A percentile compares a stretch with the other conserved stretches of the same genome.
Evolutionary conservation across 768 basidiomycete genomes (phyloP).

Genomic region (Termitomyces sp.): DNA sequence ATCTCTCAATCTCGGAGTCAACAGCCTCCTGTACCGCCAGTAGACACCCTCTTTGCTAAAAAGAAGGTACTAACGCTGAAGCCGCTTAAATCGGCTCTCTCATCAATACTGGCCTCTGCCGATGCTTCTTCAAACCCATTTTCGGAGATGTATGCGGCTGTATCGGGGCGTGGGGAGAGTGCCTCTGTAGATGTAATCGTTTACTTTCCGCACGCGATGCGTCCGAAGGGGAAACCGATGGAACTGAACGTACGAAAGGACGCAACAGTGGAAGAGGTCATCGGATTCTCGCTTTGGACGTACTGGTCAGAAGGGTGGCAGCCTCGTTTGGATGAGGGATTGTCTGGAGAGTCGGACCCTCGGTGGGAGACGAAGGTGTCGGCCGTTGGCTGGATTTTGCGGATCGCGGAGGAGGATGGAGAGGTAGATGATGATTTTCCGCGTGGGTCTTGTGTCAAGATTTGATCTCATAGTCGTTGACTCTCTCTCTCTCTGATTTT

Average conservation of each 20-base stretch:
- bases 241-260: slow-evolving; percentile 77
- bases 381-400: slow-evolving; percentile 85
- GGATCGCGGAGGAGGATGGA: slow-evolving; percentile 94
- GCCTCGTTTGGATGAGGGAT: slow-evolving; percentile 68
- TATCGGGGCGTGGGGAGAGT: slow-evolving; percentile 69
- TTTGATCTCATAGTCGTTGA: slow-evolving; percentile 1
- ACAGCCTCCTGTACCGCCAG: slow-evolving; percentile 11
- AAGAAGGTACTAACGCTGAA: slow-evolving; percentile 38
- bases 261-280: slow-evolving; percentile 91
- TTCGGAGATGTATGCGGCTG: slow-evolving; percentile 78
- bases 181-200: slow-evolving; percentile 63
- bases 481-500: too few relatives aligned
- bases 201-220: slow-evolving; percentile 77
- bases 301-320: slow-evolving; percentile 88
- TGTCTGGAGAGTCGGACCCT: slow-evolving; percentile 55
- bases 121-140: slow-evolving; percentile 77
- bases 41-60: slow-evolving; percentile 44
- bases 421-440: slow-evolving; percentile 99
- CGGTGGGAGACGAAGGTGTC: slow-evolving; percentile 54
- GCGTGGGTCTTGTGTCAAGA: slow-evolving; percentile 37
- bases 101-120: slow-evolving; percentile 68
- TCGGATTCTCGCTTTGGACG: slow-evolving; percentile 87
- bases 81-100: slow-evolving; percentile 57
- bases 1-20: slow-evolving; percentile 11
- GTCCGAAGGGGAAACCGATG: slow-evolving; percentile 59